Evolutionary conservation across 2,329 filamentous ascomycete species (phyloP).

Genomic region (Clonostachys rhizophaga): DNA sequence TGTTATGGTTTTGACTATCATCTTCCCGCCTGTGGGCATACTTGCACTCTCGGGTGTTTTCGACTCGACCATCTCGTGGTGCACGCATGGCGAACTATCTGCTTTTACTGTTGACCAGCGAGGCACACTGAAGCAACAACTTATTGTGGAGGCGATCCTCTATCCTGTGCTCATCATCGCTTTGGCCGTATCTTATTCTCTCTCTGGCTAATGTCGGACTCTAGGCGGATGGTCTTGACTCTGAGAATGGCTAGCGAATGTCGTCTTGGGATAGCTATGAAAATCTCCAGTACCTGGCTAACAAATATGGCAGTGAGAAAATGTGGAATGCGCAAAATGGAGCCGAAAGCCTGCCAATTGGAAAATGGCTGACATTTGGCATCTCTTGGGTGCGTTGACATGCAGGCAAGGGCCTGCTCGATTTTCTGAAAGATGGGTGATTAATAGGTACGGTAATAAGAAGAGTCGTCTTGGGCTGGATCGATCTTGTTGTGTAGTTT

Average conservation of each 20-base stretch:
- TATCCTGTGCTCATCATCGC: conserved; percentile 22
- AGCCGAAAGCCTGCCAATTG: too few species aligned
- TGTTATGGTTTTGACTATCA: conserved; percentile 28
- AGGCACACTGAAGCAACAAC: conserved; percentile 23
- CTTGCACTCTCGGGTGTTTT: conserved; percentile 38
- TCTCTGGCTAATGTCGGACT: background rate
- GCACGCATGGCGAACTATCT: conserved; percentile 37
- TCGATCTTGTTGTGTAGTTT: too few species aligned
- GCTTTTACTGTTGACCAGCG: conserved; percentile 25
- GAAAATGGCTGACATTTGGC: too few species aligned
- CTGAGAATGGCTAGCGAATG: too few species aligned
- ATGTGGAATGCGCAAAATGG: background rate
- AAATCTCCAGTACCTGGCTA: too few species aligned
- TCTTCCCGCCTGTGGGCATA: conserved; percentile 41
- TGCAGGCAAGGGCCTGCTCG: too few species aligned
- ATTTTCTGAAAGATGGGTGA: too few species aligned
- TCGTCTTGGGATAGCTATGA: too few species aligned
- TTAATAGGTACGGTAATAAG: too few species aligned
- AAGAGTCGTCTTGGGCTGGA: too few species aligned
- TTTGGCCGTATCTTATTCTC: conserved; percentile 19
- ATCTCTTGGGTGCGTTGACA: too few species aligned
- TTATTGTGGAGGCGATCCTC: conserved; percentile 25
- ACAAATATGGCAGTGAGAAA: background rate
- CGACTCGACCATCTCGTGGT: conserved; percentile 40
- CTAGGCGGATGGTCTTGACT: too few species aligned